These are phyloP conservation scores for Hysterangium stoloniferum DNA, from an alignment of 768 basidiomycete genomes.

Conservation along the genomic window DNA sequence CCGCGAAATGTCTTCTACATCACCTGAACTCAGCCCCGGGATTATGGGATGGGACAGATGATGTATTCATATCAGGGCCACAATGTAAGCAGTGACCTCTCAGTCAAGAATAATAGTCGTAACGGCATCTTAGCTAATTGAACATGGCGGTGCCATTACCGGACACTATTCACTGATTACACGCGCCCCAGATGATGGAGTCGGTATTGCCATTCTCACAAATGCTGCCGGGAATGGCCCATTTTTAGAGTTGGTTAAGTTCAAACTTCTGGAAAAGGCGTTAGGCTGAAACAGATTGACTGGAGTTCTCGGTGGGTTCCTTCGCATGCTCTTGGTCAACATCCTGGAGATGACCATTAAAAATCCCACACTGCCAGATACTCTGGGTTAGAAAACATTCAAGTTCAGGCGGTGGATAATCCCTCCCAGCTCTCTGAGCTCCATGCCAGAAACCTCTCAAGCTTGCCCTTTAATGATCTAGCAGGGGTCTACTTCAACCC, in stretches of 20 bases:
- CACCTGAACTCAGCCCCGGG: constrained; percentile 22
- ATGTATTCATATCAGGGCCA: constrained; percentile 32
- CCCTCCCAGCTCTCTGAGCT: background rate
- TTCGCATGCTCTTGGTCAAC: background rate
- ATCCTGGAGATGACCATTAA: constrained; percentile 12
- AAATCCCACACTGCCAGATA: too few species aligned
- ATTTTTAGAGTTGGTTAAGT: constrained; percentile 10
- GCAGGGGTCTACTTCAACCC: constrained; percentile 30
- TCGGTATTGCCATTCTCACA: constrained; percentile 30
- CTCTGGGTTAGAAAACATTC: background rate
- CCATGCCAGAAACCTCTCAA: background rate
- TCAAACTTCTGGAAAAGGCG: constrained; percentile 20
- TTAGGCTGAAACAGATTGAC: constrained; percentile 7
- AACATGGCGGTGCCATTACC: constrained; percentile 28
- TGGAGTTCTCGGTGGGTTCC: constrained; percentile 12
- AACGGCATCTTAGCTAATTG: constrained; percentile 23
- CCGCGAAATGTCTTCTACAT: background rate
- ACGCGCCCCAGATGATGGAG: constrained; percentile 28
- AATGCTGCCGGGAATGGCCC: constrained; percentile 21
- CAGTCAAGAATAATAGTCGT: background rate
- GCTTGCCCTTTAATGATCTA: constrained; percentile 20
- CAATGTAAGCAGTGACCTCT: constrained; percentile 24
- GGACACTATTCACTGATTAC: constrained; percentile 26
- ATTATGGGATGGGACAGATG: constrained; percentile 39
- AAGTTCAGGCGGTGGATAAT: background rate